Evolutionary conservation across 2,329 filamentous ascomycete genomes (phyloP).

Genomic region (Xylaria sp.): DNA sequence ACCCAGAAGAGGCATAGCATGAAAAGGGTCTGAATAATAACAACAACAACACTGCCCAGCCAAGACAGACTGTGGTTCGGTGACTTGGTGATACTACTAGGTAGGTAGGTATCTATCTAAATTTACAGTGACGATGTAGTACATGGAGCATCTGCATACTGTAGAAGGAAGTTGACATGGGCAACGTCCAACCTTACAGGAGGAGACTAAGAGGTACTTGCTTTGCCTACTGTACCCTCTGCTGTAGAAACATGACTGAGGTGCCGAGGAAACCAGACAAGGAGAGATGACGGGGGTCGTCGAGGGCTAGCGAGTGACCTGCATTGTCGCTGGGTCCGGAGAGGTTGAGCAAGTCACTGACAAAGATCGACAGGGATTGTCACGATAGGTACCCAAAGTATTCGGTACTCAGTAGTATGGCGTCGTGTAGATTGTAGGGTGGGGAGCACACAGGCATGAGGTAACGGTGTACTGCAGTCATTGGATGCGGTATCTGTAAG

Average conservation of each 20-base stretch:
- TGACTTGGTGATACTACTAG: neutral
- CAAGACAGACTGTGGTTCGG: no score
- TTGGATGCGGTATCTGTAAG: neutral
- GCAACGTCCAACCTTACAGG: no score
- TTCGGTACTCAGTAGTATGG: neutral
- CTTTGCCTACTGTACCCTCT: no score
- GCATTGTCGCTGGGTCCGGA: slow-evolving; percentile 11
- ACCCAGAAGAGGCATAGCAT: slow-evolving; percentile 32
- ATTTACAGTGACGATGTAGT: no score
- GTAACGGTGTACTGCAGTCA: neutral
- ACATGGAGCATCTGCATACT: no score
- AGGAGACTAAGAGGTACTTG: no score
- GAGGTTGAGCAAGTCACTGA: slow-evolving; percentile 14
- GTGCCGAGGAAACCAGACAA: slow-evolving; percentile 16
- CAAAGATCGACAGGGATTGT: slow-evolving; percentile 19
- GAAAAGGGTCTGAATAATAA: slow-evolving; percentile 27
- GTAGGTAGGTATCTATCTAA: neutral
- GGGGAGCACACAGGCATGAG: no score
- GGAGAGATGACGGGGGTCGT: neutral
- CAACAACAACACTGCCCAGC: slow-evolving; percentile 5
- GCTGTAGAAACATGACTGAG: neutral
- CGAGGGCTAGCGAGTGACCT: slow-evolving; percentile 14
- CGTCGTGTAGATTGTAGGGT: neutral
- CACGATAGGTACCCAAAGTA: slow-evolving; percentile 3
- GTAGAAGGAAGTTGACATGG: no score